Base-by-base conservation (phyloP, 306 rosid genomes). In the Castanea crenata region DNA sequence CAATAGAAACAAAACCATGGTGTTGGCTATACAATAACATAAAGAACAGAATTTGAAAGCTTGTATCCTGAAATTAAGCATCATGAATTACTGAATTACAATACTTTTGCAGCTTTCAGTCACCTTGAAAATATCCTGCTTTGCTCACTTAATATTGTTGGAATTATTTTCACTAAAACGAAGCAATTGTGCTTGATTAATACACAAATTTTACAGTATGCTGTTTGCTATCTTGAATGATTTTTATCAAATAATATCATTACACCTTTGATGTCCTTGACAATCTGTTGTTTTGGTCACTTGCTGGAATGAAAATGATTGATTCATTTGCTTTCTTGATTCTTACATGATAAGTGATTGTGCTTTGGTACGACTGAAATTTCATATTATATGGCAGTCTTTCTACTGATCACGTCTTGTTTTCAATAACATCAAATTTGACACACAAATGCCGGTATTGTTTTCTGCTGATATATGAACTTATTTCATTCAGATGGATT, bases 401-500 rank as follows among this genome's bases (percentile, higher is more conserved):
- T 16, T 64, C 51, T 34, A 7, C 19, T 34, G 52, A 16, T 34
- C 15, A 5, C 16, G 6, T 67, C 51, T 34, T 34, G 52, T 67
- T 67, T 67, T 34, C 25, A 67, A 31, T 64, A n/a, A 67, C 52
- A 19, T 67, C 16, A 35, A 67, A 19, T 34, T 14, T 13, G 72
- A 67, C 72, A 32, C 71, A 18, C 46, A 65, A 63, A 32, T 6
- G 15, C 51, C 10, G 25, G 44, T 19, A 27, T 67, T 46, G 15
- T 67, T 67, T 14, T 34, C 25, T 67, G 72, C 72, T 67, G 72
- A 67, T n/a, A 18, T n/a, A 67, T 35, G 27, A 64, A 35, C 72
- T 67, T 67, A 35, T 67, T 35, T 67, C 23, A 18, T 67, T 35
- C 82, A 87, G 88, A 78, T 87, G 82, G 90, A 73, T 79, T 87